A percentile compares a stretch with the other conserved stretches of the same genome.
Conservation (phyloP, 2,329 filamentous ascomycete species). For the Chaetomiaceae sp. region DNA sequence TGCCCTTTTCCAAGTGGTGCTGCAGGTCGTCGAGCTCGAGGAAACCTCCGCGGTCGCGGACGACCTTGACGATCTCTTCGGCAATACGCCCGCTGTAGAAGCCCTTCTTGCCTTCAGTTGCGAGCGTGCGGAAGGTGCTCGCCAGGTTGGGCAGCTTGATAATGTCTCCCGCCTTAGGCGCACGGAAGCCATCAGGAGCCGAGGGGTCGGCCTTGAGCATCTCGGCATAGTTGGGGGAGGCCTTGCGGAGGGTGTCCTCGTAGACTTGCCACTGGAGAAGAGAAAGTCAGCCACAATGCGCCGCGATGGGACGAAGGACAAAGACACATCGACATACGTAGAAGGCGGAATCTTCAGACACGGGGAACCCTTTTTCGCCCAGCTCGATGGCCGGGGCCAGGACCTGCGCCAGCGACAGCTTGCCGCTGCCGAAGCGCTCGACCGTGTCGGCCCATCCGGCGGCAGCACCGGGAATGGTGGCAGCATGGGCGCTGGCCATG, state of each 20-base stretch:
- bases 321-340: conserved; percentile 47
- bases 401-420: conserved; percentile 69
- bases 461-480: conserved; percentile 83
- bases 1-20: conserved; percentile 63
- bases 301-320: not conserved
- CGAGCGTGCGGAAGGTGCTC: conserved; percentile 74
- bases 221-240: conserved; percentile 81
- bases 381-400: conserved; percentile 78
- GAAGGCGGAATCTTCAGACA: conserved; percentile 70
- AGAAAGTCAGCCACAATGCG: not conserved
- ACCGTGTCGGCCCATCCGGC: conserved; percentile 92
- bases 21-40: conserved; percentile 75
- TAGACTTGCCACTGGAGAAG: conserved; percentile 66
- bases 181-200: conserved; percentile 64
- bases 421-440: conserved; percentile 84
- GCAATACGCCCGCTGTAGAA: conserved; percentile 88
- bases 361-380: conserved; percentile 83
- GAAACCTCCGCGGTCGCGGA: conserved; percentile 69
- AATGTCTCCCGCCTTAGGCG: conserved; percentile 76
- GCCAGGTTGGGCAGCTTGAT: conserved; percentile 82
- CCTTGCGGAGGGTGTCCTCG: conserved; percentile 59
- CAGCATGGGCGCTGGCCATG: conserved; percentile 69
- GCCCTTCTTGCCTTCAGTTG: conserved; percentile 75
- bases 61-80: conserved; percentile 72
- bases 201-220: conserved; percentile 75